Base-by-base conservation (phyloP, 2,329 filamentous ascomycete genomes). In the Aspergillus intermedius region DNA sequence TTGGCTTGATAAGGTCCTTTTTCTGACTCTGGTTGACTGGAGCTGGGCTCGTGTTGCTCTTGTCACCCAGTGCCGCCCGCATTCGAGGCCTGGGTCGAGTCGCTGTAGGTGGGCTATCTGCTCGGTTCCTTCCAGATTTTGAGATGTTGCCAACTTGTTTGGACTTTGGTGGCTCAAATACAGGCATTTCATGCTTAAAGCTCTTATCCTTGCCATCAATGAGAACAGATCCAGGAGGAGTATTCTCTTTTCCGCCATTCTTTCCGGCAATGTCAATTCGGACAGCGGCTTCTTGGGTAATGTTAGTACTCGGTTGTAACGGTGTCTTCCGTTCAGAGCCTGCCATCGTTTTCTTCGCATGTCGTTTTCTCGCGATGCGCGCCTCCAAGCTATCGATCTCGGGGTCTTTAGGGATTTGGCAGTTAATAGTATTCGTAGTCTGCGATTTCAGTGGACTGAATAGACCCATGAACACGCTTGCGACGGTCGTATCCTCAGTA, bases 241-340 rank as follows among this genome's bases (percentile, higher is more conserved):
- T 59, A 53, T 84, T 85, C 61, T 84, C 81, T 56, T 85, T 85
- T 5, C 81, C 81, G 4, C 74, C 74, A 30, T 78, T 77, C 44
- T 73, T 72, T 21, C 79, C 80, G 50, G 69, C 58, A n/a, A 77
- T 60, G 56, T 82, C 77, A 40, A 67, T 58, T 15, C 64, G 61
- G 37, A 68, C 64, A 4, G 66, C 65, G 6, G 63, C 58, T 42
- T 71, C 71, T 54, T 78, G 77, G 5, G 65, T 50, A 46, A 66
- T 49, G 23, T 62, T 69, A 5, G 59, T 50, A 10, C 64, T 70
- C 35, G 73, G 68, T 32, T 74, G 73, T 45, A 83, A 61, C 3
- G 80, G 78, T 15, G 66, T 69, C 39, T 76, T 71, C 42, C 55
- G 53, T 2, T 61, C 52, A 15, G 59, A 57, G 4, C 49, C 50